Conservation (phyloP, 768 basidiomycete genomes). For the Mycena galopus region DNA sequence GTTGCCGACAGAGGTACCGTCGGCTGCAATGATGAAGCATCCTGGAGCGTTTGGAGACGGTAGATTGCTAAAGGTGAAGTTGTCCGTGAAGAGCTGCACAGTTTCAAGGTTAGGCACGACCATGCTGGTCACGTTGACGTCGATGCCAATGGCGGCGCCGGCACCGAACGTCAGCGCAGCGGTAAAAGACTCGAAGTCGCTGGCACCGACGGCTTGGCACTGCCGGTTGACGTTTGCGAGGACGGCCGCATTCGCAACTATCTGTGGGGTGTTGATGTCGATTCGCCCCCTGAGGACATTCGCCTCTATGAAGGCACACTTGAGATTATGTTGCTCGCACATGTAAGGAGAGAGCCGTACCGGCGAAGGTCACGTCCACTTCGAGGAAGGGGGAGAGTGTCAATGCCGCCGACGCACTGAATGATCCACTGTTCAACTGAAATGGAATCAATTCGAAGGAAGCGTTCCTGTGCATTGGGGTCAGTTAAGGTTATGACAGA, state of each 20-base stretch:
- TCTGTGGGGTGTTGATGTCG: constrained; percentile 17
- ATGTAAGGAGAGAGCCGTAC: not conserved
- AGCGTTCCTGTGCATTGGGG: not conserved
- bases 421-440: constrained; percentile 16
- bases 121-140: not conserved
- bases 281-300: not conserved
- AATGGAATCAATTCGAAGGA: constrained; percentile 22
- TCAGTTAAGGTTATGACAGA: no score
- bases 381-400: constrained; percentile 25
- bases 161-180: constrained; percentile 21
- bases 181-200: constrained; percentile 22
- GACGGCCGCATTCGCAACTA: not conserved
- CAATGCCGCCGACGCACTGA: constrained; percentile 15
- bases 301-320: not conserved
- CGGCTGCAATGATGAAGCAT: constrained; percentile 24
- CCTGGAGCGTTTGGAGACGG: not conserved
- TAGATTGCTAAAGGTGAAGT: not conserved
- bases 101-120: not conserved
- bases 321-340: not conserved
- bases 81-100: not conserved
- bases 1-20: not conserved
- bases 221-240: constrained; percentile 17
- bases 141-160: constrained; percentile 7
- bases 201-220: constrained; percentile 15
- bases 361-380: not conserved